Conservation (phyloP, 2,329 filamentous ascomycete species). For the Aquanectria penicillioides region DNA sequence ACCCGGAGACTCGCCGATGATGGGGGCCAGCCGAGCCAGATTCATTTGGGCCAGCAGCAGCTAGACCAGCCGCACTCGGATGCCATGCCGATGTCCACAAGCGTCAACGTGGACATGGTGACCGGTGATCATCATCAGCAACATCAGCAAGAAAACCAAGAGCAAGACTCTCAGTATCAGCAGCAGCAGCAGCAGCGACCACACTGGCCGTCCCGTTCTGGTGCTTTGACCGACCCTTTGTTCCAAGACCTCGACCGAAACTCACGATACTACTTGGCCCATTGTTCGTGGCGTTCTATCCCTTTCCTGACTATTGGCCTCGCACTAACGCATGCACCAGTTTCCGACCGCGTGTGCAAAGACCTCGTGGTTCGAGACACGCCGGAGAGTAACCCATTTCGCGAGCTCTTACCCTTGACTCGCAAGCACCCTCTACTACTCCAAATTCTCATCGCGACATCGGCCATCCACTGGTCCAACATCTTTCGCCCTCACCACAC, state of each 20-base stretch:
- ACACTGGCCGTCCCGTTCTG: slow-evolving; percentile 33
- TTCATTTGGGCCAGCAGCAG: slow-evolving; percentile 3
- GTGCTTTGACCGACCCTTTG: slow-evolving; percentile 61
- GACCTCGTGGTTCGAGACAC: slow-evolving; percentile 63
- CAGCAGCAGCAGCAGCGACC: slow-evolving; percentile 28
- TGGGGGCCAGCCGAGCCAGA: slow-evolving; percentile 12
- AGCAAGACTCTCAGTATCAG: slow-evolving; percentile 9
- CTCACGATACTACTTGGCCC: slow-evolving; percentile 59
- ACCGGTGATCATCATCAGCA: slow-evolving; percentile 6
- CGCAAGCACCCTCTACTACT: slow-evolving; percentile 56
- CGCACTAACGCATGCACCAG: slow-evolving; percentile 45
- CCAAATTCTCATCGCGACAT: slow-evolving; percentile 60
- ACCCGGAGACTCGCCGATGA: slow-evolving; percentile 35
- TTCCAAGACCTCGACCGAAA: slow-evolving; percentile 61
- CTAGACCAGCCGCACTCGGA: slow-evolving; percentile 13
- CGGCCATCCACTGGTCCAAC: slow-evolving; percentile 61
- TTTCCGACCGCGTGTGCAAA: slow-evolving; percentile 61
- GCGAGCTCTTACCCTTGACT: slow-evolving; percentile 59
- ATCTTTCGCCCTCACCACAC: slow-evolving; percentile 49
- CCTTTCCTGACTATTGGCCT: slow-evolving; percentile 14
- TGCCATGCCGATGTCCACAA: slow-evolving; percentile 19
- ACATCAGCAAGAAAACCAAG: slow-evolving; percentile 13
- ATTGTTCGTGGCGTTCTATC: slow-evolving; percentile 51
- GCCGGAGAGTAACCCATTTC: slow-evolving; percentile 58
- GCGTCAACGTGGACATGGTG: not conserved